phyloP scores from a whole-genome alignment of 768 basidiomycete species.

The Leccinum broughii region DNA sequence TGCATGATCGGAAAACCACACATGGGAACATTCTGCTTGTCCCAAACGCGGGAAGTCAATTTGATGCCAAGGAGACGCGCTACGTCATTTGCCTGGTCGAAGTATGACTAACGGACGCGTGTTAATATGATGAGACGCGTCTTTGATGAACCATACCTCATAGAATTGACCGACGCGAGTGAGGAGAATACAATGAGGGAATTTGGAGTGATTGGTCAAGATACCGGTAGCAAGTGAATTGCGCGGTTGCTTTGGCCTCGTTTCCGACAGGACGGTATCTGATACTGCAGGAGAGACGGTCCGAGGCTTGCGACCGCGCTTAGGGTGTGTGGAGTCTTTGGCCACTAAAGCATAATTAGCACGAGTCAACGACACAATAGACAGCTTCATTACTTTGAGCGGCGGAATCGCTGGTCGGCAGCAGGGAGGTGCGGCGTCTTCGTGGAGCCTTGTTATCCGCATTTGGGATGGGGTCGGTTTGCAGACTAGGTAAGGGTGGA shows the following conservation, averaged over 20 bases:
- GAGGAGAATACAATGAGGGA: conserved; percentile 86
- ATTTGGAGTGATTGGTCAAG: conserved; percentile 65
- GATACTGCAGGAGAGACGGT: background rate
- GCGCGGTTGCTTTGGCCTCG: conserved; percentile 31
- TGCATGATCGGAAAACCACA: conserved; percentile 89
- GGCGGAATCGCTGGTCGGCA: background rate
- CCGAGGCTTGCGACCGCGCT: conserved; percentile 24
- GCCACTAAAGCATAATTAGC: background rate
- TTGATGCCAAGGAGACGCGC: conserved; percentile 80
- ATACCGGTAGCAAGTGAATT: conserved; percentile 70
- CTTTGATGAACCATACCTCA: conserved; percentile 55
- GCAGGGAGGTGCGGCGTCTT: background rate
- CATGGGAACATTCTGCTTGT: conserved; percentile 69
- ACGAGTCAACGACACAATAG: background rate
- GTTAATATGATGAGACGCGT: conserved; percentile 8
- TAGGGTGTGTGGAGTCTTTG: conserved; percentile 5
- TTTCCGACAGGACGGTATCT: background rate
- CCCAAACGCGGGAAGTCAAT: conserved; percentile 75
- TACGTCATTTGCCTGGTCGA: conserved; percentile 83
- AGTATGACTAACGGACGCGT: conserved; percentile 70
- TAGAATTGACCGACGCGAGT: conserved; percentile 96
- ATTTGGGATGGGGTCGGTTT: background rate
- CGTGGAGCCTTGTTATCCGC: background rate
- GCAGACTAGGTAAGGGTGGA: background rate
- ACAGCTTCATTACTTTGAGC: conserved; percentile 11